These are phyloP conservation scores for Globisporangium uncinulatum DNA, from an alignment of 352 stramenopile genomes.

Conservation along the genomic window DNA sequence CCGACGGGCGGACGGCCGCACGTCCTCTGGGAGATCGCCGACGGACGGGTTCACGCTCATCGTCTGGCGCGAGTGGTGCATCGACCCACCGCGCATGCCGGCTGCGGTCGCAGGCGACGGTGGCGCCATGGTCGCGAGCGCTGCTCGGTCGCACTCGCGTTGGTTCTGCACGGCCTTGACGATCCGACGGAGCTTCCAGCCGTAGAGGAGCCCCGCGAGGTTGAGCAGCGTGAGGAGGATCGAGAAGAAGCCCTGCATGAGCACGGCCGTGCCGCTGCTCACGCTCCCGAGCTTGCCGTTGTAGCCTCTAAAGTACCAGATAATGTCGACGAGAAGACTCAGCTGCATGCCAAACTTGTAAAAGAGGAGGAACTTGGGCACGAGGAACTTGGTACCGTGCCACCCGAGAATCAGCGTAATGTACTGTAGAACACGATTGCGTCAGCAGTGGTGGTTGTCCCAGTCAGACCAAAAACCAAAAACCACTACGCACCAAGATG, in stretches of 20 bases:
- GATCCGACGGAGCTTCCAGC: constrained; percentile 84
- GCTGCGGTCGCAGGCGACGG: constrained; percentile 22
- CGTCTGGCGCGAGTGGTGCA: constrained; percentile 42
- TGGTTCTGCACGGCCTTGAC: constrained; percentile 83
- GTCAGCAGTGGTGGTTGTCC: not conserved
- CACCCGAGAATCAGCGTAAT: constrained; percentile 82
- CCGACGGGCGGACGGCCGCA: constrained; percentile 28
- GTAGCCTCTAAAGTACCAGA: constrained; percentile 85
- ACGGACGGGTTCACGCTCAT: constrained; percentile 48
- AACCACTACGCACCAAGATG: constrained; percentile 46
- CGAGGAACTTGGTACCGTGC: constrained; percentile 86
- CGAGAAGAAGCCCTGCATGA: constrained; percentile 86
- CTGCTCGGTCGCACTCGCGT: constrained; percentile 71
- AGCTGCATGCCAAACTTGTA: constrained; percentile 90
- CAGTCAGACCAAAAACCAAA: not conserved
- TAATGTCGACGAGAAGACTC: constrained; percentile 75
- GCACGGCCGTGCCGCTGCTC: constrained; percentile 68
- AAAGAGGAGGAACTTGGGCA: constrained; percentile 78
- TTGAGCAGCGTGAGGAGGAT: constrained; percentile 77
- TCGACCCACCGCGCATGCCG: constrained; percentile 21
- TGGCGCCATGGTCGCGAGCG: constrained; percentile 74
- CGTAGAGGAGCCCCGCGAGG: constrained; percentile 71
- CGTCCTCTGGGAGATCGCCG: constrained; percentile 33
- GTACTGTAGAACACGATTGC: constrained; percentile 30
- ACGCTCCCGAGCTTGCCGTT: constrained; percentile 78